Evolutionary conservation across 306 rosid species (phyloP).

Genomic region (Carpinus fangiana): DNA sequence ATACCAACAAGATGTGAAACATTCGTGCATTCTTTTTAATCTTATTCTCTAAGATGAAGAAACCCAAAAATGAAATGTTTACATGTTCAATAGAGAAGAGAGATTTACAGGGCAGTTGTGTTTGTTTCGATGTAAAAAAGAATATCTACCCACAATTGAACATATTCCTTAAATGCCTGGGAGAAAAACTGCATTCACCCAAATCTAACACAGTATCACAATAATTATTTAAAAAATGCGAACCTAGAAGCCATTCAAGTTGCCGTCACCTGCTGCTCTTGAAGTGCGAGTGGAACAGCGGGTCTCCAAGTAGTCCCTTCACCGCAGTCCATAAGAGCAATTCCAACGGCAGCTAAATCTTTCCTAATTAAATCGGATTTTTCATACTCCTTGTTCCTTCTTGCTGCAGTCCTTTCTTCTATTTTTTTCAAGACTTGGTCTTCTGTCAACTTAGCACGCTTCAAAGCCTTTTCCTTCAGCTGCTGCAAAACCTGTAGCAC

Average conservation of each 20-base stretch:
- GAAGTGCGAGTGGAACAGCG: constrained; percentile 73
- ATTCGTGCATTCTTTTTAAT: neutral
- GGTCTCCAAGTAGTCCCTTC: constrained; percentile 93
- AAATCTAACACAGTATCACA: neutral
- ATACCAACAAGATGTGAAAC: neutral
- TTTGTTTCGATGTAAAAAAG: neutral
- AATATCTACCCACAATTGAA: neutral
- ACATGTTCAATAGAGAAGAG: neutral
- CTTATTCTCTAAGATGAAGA: neutral
- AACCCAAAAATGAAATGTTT: neutral
- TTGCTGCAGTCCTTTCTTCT: constrained; percentile 71
- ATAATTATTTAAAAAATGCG: constrained; percentile 19
- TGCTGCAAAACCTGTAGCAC: constrained; percentile 68
- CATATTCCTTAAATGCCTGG: neutral
- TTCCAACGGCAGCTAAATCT: constrained; percentile 72
- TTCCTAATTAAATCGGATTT: constrained; percentile 79
- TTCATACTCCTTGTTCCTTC: constrained; percentile 72
- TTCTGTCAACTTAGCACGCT: constrained; percentile 79
- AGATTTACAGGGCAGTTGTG: neutral
- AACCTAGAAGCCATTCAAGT: constrained; percentile 32
- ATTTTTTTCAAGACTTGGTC: constrained; percentile 64
- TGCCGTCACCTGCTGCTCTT: constrained; percentile 49
- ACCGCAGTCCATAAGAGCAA: constrained; percentile 88
- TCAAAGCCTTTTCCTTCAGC: constrained; percentile 72
- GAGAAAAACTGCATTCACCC: neutral